Evolutionary conservation across 495 filamentous ascomycete species (phyloP).

Genomic region (Penicillium canescens): DNA sequence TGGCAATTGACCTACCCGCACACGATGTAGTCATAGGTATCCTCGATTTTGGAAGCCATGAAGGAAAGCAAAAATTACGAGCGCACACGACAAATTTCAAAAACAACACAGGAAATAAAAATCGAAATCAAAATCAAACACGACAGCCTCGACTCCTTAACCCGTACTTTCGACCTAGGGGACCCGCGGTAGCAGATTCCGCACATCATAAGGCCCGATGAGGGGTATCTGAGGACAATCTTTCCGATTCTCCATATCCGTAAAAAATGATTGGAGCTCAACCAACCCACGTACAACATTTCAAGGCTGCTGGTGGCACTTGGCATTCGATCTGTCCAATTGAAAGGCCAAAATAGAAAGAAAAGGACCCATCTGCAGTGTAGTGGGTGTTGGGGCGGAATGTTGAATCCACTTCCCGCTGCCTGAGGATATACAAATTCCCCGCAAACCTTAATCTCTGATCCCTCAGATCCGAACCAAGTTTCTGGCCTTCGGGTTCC

Average conservation of each 20-base stretch:
- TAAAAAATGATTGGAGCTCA: background rate
- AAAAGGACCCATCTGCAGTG: background rate
- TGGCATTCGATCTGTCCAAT: background rate
- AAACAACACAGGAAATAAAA: background rate
- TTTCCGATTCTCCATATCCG: background rate
- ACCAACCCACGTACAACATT: background rate
- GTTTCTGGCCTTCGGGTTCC: background rate
- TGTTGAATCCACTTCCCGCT: background rate
- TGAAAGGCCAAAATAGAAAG: background rate
- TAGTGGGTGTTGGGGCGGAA: slow-evolving; percentile 1
- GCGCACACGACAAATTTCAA: background rate
- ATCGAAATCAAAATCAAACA: no score
- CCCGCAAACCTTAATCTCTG: background rate
- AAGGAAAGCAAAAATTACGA: background rate
- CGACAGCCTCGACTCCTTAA: background rate
- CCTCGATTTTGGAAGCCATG: slow-evolving; percentile 16
- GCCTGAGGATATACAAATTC: background rate
- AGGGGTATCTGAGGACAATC: background rate
- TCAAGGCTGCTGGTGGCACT: background rate
- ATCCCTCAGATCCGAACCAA: background rate
- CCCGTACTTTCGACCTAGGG: background rate
- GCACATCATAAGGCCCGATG: background rate
- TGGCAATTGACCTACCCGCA: slow-evolving; percentile 26
- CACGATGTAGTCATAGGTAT: slow-evolving; percentile 35
- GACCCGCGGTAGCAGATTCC: background rate